A percentile compares a stretch with the other conserved stretches of the same genome.
phyloP scores from a whole-genome alignment of 805 yeast genomes.

The Clavispora vitiphila region DNA sequence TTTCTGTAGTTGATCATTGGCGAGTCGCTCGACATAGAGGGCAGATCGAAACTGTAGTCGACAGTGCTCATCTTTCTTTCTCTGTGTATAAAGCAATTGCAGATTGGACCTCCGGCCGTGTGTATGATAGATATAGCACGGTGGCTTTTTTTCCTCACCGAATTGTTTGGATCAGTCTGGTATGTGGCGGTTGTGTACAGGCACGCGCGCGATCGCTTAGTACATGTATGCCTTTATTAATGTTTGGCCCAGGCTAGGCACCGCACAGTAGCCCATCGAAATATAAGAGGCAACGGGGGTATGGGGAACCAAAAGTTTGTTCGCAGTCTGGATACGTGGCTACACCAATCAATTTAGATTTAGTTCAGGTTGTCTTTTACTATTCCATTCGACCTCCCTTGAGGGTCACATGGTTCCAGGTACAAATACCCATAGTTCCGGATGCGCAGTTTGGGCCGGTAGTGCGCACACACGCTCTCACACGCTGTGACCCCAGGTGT shows the following conservation, averaged over 20 bases:
- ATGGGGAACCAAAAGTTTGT: neutral
- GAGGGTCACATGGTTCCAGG: too few species aligned
- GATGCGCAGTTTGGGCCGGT: too few species aligned
- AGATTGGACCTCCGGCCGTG: neutral
- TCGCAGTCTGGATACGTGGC: too few species aligned
- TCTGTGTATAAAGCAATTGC: neutral
- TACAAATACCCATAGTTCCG: too few species aligned
- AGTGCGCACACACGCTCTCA: too few species aligned
- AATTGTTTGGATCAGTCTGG: conserved; percentile 2
- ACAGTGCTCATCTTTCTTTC: neutral
- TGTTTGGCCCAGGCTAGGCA: neutral
- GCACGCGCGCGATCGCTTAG: neutral
- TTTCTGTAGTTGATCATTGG: conserved; percentile 52
- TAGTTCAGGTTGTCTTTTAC: too few species aligned
- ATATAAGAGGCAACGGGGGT: neutral
- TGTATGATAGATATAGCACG: neutral
- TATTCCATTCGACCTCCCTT: too few species aligned
- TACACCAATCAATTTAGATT: too few species aligned
- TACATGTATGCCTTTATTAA: too few species aligned
- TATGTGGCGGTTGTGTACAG: conserved; percentile 1
- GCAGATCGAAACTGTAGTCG: conserved; percentile 23
- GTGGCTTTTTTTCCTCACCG: conserved; percentile 1
- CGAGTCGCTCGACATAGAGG: conserved; percentile 23
- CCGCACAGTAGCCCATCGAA: neutral
- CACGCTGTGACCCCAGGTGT: neutral